Evolutionary conservation across 2,329 filamentous ascomycete genomes (phyloP).

Genomic region (Dothidotthia symphoricarpi): DNA sequence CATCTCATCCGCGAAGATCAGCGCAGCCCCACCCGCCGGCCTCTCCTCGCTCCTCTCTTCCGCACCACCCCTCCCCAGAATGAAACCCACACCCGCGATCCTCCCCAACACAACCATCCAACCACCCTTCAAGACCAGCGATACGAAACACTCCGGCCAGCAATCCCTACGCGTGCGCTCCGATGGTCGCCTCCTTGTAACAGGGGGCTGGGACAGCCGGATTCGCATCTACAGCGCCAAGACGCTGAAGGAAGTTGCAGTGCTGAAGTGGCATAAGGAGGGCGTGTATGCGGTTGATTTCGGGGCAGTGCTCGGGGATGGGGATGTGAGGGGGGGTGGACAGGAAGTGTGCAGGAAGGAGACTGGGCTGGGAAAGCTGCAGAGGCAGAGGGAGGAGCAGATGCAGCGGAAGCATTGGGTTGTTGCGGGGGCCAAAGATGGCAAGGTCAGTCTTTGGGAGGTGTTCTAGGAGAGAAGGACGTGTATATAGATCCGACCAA

Average conservation of each 20-base stretch:
- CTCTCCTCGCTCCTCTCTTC: slow-evolving; percentile 30
- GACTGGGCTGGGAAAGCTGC: slow-evolving; percentile 22
- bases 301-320: slow-evolving; percentile 45
- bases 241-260: slow-evolving; percentile 81
- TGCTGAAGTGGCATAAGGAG: slow-evolving; percentile 90
- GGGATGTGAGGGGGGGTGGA: slow-evolving; percentile 1
- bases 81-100: slow-evolving; percentile 7
- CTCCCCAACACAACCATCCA: slow-evolving; percentile 20
- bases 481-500: no score
- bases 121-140: slow-evolving; percentile 58
- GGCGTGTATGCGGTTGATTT: slow-evolving; percentile 83
- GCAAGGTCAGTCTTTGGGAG: slow-evolving; percentile 93
- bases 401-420: slow-evolving; percentile 80
- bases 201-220: slow-evolving; percentile 86
- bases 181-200: slow-evolving; percentile 81
- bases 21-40: slow-evolving; percentile 9
- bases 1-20: slow-evolving; percentile 14
- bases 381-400: slow-evolving; percentile 47
- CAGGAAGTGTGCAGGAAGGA: slow-evolving; percentile 8
- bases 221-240: slow-evolving; percentile 78
- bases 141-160: slow-evolving; percentile 89
- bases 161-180: slow-evolving; percentile 74
- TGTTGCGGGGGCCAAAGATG: slow-evolving; percentile 88
- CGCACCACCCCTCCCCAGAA: slow-evolving; percentile 6
- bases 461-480: no score